A percentile compares a stretch with the other conserved stretches of the same genome.
phyloP scores from a whole-genome alignment of 2,329 filamentous ascomycete genomes.

The Neofusicoccum kwambonambiense region DNA sequence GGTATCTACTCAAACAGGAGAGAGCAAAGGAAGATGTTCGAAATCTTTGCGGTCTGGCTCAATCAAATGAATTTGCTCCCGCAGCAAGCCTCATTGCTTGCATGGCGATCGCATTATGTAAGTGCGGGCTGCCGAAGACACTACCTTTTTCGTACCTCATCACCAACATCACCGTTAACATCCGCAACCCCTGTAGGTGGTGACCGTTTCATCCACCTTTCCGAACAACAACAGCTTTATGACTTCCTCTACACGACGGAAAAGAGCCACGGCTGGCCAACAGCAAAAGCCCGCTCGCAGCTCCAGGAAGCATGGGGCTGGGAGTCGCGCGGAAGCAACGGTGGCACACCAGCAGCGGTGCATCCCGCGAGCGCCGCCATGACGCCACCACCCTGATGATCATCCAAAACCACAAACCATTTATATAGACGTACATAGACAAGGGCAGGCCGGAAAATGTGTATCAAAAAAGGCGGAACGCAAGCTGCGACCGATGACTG shows the following conservation, averaged over 20 bases:
- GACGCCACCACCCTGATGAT: not conserved
- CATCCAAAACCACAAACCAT: too few species aligned
- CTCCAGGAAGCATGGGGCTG: constrained; percentile 12
- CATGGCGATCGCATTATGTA: constrained; percentile 36
- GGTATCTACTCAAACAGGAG: not conserved
- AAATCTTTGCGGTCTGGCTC: constrained; percentile 34
- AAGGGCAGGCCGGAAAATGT: too few species aligned
- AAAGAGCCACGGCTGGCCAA: constrained; percentile 7
- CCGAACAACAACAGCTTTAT: not conserved
- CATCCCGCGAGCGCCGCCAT: not conserved
- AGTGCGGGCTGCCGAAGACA: constrained; percentile 1
- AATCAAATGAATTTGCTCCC: constrained; percentile 34
- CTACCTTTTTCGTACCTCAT: too few species aligned
- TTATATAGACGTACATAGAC: too few species aligned
- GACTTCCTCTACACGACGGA: not conserved
- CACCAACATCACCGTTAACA: too few species aligned
- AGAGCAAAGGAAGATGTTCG: constrained; percentile 25
- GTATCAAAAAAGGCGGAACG: too few species aligned
- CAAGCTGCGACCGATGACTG: too few species aligned
- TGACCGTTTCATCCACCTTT: constrained; percentile 9
- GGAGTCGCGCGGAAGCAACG: not conserved
- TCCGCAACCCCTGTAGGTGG: not conserved
- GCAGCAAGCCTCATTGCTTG: constrained; percentile 37
- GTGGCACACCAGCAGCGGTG: not conserved
- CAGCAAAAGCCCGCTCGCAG: not conserved